Base-by-base conservation (phyloP, 768 basidiomycete genomes). In the Sarcomyxa edulis region DNA sequence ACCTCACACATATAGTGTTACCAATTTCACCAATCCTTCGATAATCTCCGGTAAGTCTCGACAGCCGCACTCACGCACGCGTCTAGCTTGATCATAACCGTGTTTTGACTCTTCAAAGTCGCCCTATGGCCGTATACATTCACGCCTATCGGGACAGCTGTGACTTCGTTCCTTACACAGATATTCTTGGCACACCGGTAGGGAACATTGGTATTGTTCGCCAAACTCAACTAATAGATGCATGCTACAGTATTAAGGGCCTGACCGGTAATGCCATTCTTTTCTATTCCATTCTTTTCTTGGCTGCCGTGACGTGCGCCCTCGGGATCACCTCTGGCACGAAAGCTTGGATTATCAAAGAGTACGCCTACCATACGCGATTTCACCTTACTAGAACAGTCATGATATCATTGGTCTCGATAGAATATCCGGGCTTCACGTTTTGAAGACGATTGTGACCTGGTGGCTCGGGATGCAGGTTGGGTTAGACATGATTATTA, bases 401-500 rank as follows among this genome's bases (percentile, higher is more conserved):
- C 18, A 18, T 7, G 11, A 19, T 11, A 35, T 32, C 7, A 6
- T 20, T 40, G n/a, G n/a, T n/a, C n/a, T n/a, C n/a, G n/a, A n/a
- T 26, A 46, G 46, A 15, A 20, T 43, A 20, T 6, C 40, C 4
- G 39, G 39, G 20, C 34, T 42, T 5, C 22, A 25, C n/a, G 15
- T 39, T 8, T 39, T 51, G 14, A 15, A 37, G 5, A 32, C 28
- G 3, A 10, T 51, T 1, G 42, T 47, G 7, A 49, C 42, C 15
- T 26, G 45, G 2, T 55, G 53, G 53, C 28, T 52, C 12, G 44
- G 32, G 26, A 32, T 51, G 24, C 45, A 52, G 25, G 43, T 47
- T 16, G 39, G 31, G 9, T 40, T 51, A 7, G 53, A 55, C 22
- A 15, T 23, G 3, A 18, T 45, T 9, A 44, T 49, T 30, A 33